Conservation (phyloP, 768 basidiomycete species). For the Dioszegia crocea region DNA sequence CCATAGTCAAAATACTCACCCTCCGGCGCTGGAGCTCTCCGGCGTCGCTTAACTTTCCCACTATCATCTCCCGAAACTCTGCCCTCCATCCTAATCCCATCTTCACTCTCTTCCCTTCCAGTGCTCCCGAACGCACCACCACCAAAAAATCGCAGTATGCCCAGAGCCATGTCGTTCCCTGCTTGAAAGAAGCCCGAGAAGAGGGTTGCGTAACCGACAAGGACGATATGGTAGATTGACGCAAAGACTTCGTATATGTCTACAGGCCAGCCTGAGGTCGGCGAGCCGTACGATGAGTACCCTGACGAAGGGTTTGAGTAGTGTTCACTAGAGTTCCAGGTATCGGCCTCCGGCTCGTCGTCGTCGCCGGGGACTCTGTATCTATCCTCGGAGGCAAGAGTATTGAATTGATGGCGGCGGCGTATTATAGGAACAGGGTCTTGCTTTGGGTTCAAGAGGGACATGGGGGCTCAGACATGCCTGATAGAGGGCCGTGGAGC, state of each 20-base stretch:
- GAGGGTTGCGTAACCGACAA: not conserved
- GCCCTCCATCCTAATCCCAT: constrained; percentile 1
- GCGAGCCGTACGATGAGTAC: not conserved
- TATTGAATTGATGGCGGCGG: not conserved
- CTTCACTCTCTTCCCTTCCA: not conserved
- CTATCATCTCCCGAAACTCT: not conserved
- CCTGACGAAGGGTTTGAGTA: not conserved
- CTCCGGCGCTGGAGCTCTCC: constrained; percentile 5
- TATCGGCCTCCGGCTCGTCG: no score
- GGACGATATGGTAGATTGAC: not conserved
- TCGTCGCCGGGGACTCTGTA: no score
- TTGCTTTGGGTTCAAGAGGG: not conserved
- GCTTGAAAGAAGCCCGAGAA: not conserved
- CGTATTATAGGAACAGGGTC: not conserved
- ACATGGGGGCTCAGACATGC: not conserved
- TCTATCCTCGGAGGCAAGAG: no score
- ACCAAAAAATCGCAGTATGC: not conserved
- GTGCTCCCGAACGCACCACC: not conserved
- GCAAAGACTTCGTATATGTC: constrained; percentile 1
- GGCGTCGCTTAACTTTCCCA: constrained; percentile 29
- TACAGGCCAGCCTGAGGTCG: constrained; percentile 7
- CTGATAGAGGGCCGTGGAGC: not conserved
- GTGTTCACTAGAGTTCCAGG: not conserved
- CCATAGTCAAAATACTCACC: not conserved
- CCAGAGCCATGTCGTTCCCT: not conserved